Evolutionary conservation across 371 early-diverging fungal species (phyloP).

Genomic region (Nosema granulosis): DNA sequence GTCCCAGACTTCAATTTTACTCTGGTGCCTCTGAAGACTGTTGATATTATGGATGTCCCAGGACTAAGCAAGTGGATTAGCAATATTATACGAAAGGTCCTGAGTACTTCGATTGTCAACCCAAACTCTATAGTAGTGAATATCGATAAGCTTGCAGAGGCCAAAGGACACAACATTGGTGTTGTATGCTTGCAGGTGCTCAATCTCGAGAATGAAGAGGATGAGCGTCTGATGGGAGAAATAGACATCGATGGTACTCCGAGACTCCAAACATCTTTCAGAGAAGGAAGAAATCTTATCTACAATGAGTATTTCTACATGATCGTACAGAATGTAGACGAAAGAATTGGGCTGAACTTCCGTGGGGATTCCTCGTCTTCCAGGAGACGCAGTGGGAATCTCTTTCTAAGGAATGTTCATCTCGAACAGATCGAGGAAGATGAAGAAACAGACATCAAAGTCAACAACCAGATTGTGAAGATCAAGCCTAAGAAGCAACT

Average conservation of each 20-base stretch:
- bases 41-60: slow-evolving; percentile 75
- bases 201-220: slow-evolving; percentile 36
- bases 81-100: slow-evolving; percentile 54
- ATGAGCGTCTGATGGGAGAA: slow-evolving; percentile 33
- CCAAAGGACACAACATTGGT: slow-evolving; percentile 60
- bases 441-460: slow-evolving; percentile 6
- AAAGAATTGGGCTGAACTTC: slow-evolving; percentile 44
- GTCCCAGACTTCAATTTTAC: slow-evolving; percentile 82
- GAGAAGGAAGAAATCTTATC: slow-evolving; percentile 37
- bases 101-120: slow-evolving; percentile 55
- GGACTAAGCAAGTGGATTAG: slow-evolving; percentile 66
- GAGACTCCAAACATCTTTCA: slow-evolving; percentile 29
- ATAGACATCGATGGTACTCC: slow-evolving; percentile 53
- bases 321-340: slow-evolving; percentile 54
- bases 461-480: background rate
- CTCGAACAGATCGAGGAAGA: slow-evolving; percentile 18
- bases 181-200: slow-evolving; percentile 61
- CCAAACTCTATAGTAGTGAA: slow-evolving; percentile 64
- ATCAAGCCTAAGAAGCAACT: background rate
- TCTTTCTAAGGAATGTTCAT: slow-evolving; percentile 52
- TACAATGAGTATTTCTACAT: slow-evolving; percentile 63
- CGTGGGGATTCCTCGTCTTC: slow-evolving; percentile 11
- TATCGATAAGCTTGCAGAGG: slow-evolving; percentile 56
- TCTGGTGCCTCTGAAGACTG: slow-evolving; percentile 75
- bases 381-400: slow-evolving; percentile 29